Conservation (phyloP, 2,329 filamentous ascomycete genomes). For the Elsinoe ampelina region DNA sequence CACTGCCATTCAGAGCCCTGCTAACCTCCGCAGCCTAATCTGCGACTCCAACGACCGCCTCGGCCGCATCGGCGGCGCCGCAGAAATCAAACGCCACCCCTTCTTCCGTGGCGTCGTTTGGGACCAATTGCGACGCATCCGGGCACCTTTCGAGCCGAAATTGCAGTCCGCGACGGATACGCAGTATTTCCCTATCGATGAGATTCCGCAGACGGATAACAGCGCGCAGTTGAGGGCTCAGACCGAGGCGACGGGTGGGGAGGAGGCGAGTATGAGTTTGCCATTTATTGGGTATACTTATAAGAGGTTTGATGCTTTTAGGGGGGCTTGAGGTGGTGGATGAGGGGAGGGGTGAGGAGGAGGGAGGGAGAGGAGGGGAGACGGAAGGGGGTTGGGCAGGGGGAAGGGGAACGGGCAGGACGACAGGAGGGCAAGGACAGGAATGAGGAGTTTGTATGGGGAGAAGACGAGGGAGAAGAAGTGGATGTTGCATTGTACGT, state of each 20-base stretch:
- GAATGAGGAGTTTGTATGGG: too few relatives aligned
- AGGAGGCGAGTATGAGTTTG: slow-evolving; percentile 87
- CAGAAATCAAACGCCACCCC: slow-evolving; percentile 84
- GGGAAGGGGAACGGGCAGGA: too few relatives aligned
- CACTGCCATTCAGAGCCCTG: slow-evolving; percentile 9
- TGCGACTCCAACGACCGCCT: slow-evolving; percentile 90
- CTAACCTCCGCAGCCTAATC: slow-evolving; percentile 56
- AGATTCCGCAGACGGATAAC: slow-evolving; percentile 94
- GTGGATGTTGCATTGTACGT: neutral
- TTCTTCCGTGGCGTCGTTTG: slow-evolving; percentile 98
- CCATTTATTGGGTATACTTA: slow-evolving; percentile 96
- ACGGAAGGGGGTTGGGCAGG: too few relatives aligned
- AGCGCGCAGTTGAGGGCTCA: slow-evolving; percentile 78
- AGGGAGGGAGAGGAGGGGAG: neutral
- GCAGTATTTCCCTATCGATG: slow-evolving; percentile 96
- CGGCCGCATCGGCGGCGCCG: slow-evolving; percentile 69
- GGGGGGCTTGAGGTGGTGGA: slow-evolving; percentile 19
- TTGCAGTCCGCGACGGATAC: slow-evolving; percentile 90
- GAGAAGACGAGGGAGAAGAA: neutral
- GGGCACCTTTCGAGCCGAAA: slow-evolving; percentile 91
- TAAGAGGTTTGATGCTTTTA: slow-evolving; percentile 79
- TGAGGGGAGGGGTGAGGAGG: neutral
- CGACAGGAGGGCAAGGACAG: too few relatives aligned
- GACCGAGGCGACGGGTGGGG: slow-evolving; percentile 65
- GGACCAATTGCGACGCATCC: slow-evolving; percentile 82